A percentile compares a stretch with the other conserved stretches of the same genome.
phyloP scores from a whole-genome alignment of 192 early-diverging fungal species.

The Backusella westeae region DNA sequence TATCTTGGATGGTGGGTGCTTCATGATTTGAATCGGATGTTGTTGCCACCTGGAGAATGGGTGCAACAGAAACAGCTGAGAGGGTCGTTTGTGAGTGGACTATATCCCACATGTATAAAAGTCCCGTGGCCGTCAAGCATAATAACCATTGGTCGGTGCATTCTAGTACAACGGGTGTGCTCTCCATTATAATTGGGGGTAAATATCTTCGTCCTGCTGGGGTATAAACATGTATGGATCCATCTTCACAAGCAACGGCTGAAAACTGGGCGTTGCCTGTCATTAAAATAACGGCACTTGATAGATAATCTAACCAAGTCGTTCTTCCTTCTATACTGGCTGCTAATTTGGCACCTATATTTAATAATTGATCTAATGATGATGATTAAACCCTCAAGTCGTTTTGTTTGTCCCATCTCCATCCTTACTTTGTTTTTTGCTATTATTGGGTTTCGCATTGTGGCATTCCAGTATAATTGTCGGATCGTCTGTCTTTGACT shows the following conservation, averaged over 20 bases:
- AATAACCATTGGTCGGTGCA: constrained; percentile 60
- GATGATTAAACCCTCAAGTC: not conserved
- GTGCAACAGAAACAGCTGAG: constrained; percentile 56
- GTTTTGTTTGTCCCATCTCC: not conserved
- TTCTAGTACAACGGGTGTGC: constrained; percentile 57
- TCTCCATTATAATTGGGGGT: constrained; percentile 63
- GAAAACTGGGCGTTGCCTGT: constrained; percentile 56
- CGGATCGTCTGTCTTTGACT: not conserved
- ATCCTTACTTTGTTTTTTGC: constrained; percentile 2
- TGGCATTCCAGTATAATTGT: constrained; percentile 34
- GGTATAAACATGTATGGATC: constrained; percentile 62
- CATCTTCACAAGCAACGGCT: constrained; percentile 66
- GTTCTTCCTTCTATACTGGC: constrained; percentile 34
- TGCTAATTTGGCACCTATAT: constrained; percentile 11
- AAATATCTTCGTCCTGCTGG: constrained; percentile 65
- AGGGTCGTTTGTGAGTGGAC: constrained; percentile 45
- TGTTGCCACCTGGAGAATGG: constrained; percentile 52
- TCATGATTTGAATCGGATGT: constrained; percentile 20
- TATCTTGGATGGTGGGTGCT: constrained; percentile 51
- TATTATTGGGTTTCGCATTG: constrained; percentile 11
- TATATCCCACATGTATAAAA: constrained; percentile 71
- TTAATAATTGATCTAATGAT: not conserved
- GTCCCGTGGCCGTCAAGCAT: constrained; percentile 60
- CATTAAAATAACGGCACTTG: constrained; percentile 53
- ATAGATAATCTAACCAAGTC: constrained; percentile 61